phyloP scores from a whole-genome alignment of 139 green algal genomes.

The Tetraselmis striata region DNA sequence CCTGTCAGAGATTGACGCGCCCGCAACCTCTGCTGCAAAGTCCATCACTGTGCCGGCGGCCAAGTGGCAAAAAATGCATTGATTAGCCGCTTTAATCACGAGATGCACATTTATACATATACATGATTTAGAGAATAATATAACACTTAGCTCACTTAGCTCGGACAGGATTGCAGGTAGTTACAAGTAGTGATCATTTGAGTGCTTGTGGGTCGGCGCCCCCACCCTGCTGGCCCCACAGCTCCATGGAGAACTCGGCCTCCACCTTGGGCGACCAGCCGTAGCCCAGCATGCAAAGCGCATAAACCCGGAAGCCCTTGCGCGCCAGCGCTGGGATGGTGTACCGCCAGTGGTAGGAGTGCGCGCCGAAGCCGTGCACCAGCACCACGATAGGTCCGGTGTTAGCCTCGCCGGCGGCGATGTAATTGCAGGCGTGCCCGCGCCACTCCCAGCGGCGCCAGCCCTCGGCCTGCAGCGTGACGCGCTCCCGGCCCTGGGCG shows the following conservation, averaged over 20 bases:
- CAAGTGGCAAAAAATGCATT: no score
- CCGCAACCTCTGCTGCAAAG: slow-evolving; percentile 3
- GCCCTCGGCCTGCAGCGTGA: not conserved
- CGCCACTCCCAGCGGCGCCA: not conserved
- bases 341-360: slow-evolving; percentile 12
- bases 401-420: not conserved
- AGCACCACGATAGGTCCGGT: slow-evolving; percentile 10
- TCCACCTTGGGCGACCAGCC: slow-evolving; percentile 12
- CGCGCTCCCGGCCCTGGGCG: not conserved
- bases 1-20: not conserved
- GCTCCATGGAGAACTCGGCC: not conserved
- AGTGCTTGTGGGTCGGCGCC: no score
- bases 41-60: no score
- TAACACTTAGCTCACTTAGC: no score
- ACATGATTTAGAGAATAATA: no score
- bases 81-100: no score
- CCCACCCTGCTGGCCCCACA: slow-evolving; percentile 22
- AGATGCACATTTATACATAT: no score
- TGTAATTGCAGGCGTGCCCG: not conserved
- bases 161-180: no score
- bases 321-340: slow-evolving; percentile 5
- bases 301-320: slow-evolving; percentile 11
- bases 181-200: no score
- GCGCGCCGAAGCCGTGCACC: slow-evolving; percentile 21
- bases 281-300: slow-evolving; percentile 19